Percentiles rank a stretch among this genome's conserved stretches.
Conservation (phyloP, 1,284 basidiomycete genomes). For the Ustilago vetiveriae region DNA sequence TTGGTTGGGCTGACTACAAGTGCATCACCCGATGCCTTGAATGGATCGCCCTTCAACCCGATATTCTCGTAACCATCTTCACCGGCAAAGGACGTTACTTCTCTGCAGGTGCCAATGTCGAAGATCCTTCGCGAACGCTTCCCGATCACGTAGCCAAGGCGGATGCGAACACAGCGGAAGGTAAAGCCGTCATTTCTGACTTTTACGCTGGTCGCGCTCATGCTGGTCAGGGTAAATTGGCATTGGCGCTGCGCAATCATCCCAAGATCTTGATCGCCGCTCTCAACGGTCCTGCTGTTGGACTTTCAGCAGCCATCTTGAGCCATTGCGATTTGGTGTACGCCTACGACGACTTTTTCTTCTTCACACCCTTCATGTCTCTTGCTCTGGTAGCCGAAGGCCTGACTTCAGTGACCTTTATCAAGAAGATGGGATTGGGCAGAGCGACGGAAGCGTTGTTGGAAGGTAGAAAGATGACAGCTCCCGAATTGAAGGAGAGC, state of each 20-base stretch:
- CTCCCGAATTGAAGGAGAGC: constrained; percentile 35
- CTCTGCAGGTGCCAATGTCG: constrained; percentile 51
- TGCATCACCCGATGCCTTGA: constrained; percentile 35
- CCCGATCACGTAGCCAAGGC: constrained; percentile 18
- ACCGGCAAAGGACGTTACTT: constrained; percentile 55
- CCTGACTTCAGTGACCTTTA: constrained; percentile 39
- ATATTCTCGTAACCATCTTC: constrained; percentile 46
- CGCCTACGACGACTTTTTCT: constrained; percentile 51
- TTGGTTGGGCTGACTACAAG: constrained; percentile 30
- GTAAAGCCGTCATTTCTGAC: constrained; percentile 15
- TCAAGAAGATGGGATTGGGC: constrained; percentile 47
- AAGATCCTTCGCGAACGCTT: constrained; percentile 37
- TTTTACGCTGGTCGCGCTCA: constrained; percentile 21
- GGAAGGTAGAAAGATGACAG: constrained; percentile 43
- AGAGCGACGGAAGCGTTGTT: constrained; percentile 49
- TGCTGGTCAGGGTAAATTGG: constrained; percentile 28
- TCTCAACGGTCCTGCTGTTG: constrained; percentile 54
- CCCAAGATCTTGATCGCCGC: constrained; percentile 53
- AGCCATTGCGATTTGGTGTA: constrained; percentile 54
- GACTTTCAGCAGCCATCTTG: constrained; percentile 43
- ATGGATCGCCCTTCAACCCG: constrained; percentile 46
- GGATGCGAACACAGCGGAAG: constrained; percentile 11
- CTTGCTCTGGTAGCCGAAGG: constrained; percentile 53
- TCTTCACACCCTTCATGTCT: constrained; percentile 51
- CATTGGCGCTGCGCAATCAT: constrained; percentile 25